Evolutionary conservation across 1,284 basidiomycete species (phyloP), one percentile per base, ranked within the genome.

Genomic region (Megacollybia platyphylla): DNA sequence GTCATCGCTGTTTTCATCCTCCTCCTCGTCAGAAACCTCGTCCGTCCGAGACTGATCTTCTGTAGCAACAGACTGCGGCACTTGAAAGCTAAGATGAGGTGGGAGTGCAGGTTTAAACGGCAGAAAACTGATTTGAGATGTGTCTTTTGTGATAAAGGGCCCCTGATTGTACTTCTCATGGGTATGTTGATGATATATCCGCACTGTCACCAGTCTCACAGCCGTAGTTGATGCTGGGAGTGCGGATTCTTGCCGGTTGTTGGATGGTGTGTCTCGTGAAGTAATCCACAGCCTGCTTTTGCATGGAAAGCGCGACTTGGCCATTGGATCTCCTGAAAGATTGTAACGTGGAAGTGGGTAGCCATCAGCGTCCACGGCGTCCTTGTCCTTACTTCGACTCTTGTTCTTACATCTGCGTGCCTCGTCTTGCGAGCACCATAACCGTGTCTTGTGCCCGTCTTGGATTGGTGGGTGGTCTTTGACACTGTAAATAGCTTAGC

Each of bases 351-450:
- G 56, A 60, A 8, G 61, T 56, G 29, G 60, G 49, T 20, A 62
- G 59, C 2, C 59, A 57, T 18, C 18, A 5, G 2, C 11, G 5
- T 11, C 9, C 39, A 20, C 20, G 11, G n/a, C 4, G 2, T 40
- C 39, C n/a, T 11, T 24, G 20, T 48, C 61, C 42, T 42, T 48
- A 43, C 30, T 52, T 46, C 50, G 56, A 24, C 20, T 24, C 20
- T 24, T 24, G 20, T 24, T 54, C 50, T 65, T 67, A 10, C 58
- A 61, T 41, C 59, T 58, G 44, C 67, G 62, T 13, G 61, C 60
- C 41, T 62, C 59, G 46, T 70, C 68, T 48, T 68, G 68, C 5
- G 66, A 67, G 50, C 66, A 70, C 65, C 65, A 67, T 9, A 67
- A 56, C 34, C 68, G 60, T 18, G 65, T 70, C 48, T 68, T 70